Percentiles rank a stretch among this genome's conserved stretches.
These are phyloP conservation scores for Cytidiella melzeri DNA, from an alignment of 768 basidiomycete genomes.

Conservation along the genomic window DNA sequence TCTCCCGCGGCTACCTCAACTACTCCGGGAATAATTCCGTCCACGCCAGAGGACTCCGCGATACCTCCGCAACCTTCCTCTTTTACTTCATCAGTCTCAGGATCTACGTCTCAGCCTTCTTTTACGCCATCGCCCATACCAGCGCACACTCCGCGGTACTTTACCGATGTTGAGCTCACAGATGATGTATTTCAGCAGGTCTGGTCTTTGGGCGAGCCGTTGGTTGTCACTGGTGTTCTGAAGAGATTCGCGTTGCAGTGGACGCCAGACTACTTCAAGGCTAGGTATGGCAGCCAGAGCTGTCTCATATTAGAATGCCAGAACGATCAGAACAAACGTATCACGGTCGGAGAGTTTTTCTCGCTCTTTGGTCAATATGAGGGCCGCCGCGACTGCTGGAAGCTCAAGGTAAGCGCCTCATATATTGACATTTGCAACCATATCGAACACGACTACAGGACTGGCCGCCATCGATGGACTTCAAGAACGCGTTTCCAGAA, in stretches of 20 bases:
- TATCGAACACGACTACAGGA: constrained; percentile 51
- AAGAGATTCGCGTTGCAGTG: constrained; percentile 62
- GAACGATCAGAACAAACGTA: constrained; percentile 53
- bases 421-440: neutral
- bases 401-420: constrained; percentile 56
- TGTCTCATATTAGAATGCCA: constrained; percentile 83
- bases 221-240: constrained; percentile 68
- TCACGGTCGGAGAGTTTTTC: constrained; percentile 78
- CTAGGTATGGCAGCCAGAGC: constrained; percentile 54
- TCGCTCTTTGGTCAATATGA: constrained; percentile 64
- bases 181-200: constrained; percentile 56
- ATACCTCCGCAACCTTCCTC: constrained; percentile 11
- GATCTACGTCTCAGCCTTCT: neutral
- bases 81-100: constrained; percentile 4
- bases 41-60: constrained; percentile 1
- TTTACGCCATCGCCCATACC: constrained; percentile 26
- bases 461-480: constrained; percentile 88
- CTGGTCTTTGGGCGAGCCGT: constrained; percentile 71
- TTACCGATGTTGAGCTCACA: constrained; percentile 44
- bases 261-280: constrained; percentile 78
- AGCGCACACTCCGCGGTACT: constrained; percentile 39
- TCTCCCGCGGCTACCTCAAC: neutral
- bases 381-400: constrained; percentile 53
- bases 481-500: constrained; percentile 76
- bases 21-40: neutral